Percentiles rank a stretch among this genome's conserved stretches.
These are phyloP conservation scores for Ophiocordyceps sinensis DNA, from an alignment of 2,329 filamentous ascomycete species.

Conservation along the genomic window DNA sequence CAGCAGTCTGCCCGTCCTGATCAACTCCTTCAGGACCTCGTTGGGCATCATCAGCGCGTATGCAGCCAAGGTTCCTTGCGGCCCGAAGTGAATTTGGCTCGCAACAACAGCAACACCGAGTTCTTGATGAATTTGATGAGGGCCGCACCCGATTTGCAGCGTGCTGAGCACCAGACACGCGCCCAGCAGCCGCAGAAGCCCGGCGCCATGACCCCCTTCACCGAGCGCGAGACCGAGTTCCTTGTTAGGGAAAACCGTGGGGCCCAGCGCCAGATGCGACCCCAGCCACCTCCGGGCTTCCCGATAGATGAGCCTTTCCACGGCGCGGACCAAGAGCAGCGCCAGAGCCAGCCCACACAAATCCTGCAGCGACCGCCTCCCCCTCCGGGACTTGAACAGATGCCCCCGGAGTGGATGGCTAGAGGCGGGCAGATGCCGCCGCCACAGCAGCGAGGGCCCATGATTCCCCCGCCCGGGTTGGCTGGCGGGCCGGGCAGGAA, in stretches of 20 bases:
- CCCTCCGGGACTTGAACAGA: slow-evolving; percentile 44
- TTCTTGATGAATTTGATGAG: slow-evolving; percentile 77
- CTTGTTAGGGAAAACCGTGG: slow-evolving; percentile 16
- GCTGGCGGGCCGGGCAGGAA: slow-evolving; percentile 18
- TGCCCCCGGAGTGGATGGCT: slow-evolving; percentile 41
- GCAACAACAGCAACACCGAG: slow-evolving; percentile 56
- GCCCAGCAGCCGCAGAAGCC: slow-evolving; percentile 16
- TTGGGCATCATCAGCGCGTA: slow-evolving; percentile 41
- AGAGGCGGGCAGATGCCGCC: slow-evolving; percentile 28
- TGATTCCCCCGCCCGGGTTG: slow-evolving; percentile 48
- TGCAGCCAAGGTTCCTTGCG: slow-evolving; percentile 35
- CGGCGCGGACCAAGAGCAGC: slow-evolving; percentile 30
- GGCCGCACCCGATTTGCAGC: slow-evolving; percentile 30
- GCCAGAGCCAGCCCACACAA: slow-evolving; percentile 42
- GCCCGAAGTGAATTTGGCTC: slow-evolving; percentile 25
- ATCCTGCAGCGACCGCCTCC: slow-evolving; percentile 50
- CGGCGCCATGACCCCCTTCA: slow-evolving; percentile 29
- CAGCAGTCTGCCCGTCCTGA: slow-evolving; percentile 38
- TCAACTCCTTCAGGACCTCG: slow-evolving; percentile 46
- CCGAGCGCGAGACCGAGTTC: slow-evolving; percentile 35
- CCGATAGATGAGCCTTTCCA: slow-evolving; percentile 38
- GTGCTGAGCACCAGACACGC: slow-evolving; percentile 29
- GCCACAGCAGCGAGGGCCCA: slow-evolving; percentile 29
- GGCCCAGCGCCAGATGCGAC: slow-evolving; percentile 26
- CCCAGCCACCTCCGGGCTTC: slow-evolving; percentile 33